A percentile compares a stretch with the other conserved stretches of the same genome.
Conservation (phyloP, 495 filamentous ascomycete species). For the Melanomma pulvis-pyrius region DNA sequence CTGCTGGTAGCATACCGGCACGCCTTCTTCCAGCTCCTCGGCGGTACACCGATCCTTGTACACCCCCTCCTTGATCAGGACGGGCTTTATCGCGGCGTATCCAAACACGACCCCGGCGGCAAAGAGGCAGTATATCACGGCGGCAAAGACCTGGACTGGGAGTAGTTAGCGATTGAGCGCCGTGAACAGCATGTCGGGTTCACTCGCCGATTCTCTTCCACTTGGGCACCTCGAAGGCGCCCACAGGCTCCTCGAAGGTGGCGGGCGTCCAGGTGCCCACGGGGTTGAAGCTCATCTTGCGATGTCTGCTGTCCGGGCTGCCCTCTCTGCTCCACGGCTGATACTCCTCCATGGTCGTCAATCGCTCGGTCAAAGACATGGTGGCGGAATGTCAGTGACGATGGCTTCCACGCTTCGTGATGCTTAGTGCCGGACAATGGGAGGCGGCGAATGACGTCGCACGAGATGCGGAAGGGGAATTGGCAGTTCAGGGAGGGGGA, state of each 20-base stretch:
- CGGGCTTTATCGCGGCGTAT: constrained; percentile 82
- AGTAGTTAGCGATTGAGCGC: not conserved
- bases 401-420: not conserved
- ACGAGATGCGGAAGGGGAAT: not conserved
- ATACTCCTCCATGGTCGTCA: constrained; percentile 41
- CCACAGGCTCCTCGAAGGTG: constrained; percentile 42
- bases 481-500: not conserved
- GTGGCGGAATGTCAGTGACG: not conserved
- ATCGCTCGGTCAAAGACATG: constrained; percentile 39
- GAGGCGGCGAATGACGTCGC: not conserved
- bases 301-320: constrained; percentile 31
- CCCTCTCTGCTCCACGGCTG: constrained; percentile 38
- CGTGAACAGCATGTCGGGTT: not conserved
- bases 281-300: constrained; percentile 51
- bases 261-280: constrained; percentile 43
- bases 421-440: not conserved
- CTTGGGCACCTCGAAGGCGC: constrained; percentile 54
- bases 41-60: constrained; percentile 65
- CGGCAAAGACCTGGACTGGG: constrained; percentile 62
- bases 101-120: constrained; percentile 80
- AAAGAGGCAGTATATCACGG: constrained; percentile 80
- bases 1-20: constrained; percentile 68
- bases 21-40: constrained; percentile 61
- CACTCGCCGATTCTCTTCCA: constrained; percentile 54
- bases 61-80: constrained; percentile 74